Evolutionary conservation across 345 rosid genomes (phyloP), one percentile per base, ranked within the genome.

Genomic region (Pistacia atlantica): DNA sequence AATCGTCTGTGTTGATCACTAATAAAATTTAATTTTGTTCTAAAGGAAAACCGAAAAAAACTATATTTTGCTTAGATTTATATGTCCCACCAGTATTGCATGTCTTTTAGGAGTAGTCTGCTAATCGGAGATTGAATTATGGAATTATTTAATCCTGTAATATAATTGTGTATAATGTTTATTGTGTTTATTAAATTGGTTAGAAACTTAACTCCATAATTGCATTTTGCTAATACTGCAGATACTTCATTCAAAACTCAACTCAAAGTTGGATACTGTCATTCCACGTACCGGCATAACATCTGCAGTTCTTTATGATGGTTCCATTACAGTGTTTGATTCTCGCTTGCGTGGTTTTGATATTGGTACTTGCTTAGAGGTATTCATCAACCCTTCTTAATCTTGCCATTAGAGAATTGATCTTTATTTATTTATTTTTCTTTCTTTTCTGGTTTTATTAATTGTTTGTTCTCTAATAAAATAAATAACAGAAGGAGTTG

Each of bases 361-460:
- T 82, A 87, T 96, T 11, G 97, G 90, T 75, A 91, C 99, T 75
- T 96, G 98, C 91, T 85, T 93, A 54, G 99, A 96, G 98, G 98
- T 95, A 75, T 65, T 73, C 42, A 10, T 14, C 25, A 17, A 62
- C 33, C 72, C 51, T 73, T 68, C 12, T 65, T n/a, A 69, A 67
- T 38, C 48, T 18, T 79, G 10, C 52, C 28, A 68, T 31, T 12
- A 10, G 16, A 38, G 3, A 28, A 37, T 31, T 33, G 5, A 71
- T 56, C 46, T 56, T 60, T 74, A 55, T 67, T 48, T 49, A 12
- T 31, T n/a, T 17, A 0, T 33, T 7, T 2, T 67, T n/a, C 38
- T 35, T 42, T 8, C 28, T 25, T 61, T 10, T 33, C 52, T 20
- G 33, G 5, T 31, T 31, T 6, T 3, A 5, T 63, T 33, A 2